Conservation (phyloP, 2,329 filamentous ascomycete genomes). For the Bipolaris oryzae region DNA sequence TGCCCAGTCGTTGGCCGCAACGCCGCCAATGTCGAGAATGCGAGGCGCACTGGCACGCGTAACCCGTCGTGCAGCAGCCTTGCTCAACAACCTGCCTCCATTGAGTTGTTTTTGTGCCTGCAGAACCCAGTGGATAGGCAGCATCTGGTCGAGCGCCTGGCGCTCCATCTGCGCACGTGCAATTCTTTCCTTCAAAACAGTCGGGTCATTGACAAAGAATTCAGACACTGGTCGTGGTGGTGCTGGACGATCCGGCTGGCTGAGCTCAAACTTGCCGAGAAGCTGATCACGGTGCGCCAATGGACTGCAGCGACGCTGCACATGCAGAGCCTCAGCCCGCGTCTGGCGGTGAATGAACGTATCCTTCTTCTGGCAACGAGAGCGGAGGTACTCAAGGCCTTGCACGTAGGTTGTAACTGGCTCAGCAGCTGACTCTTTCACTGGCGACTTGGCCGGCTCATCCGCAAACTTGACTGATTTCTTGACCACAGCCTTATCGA, state of each 20-base stretch:
- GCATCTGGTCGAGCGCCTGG: slow-evolving; percentile 75
- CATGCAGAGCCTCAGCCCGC: slow-evolving; percentile 87
- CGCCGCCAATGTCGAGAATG: slow-evolving; percentile 85
- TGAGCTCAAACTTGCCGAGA: slow-evolving; percentile 82
- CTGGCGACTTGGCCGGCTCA: slow-evolving; percentile 30
- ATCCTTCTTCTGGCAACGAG: slow-evolving; percentile 70
- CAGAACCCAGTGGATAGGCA: slow-evolving; percentile 65
- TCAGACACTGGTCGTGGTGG: slow-evolving; percentile 54
- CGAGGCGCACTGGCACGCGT: slow-evolving; percentile 68
- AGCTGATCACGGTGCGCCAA: slow-evolving; percentile 79
- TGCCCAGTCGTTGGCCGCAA: slow-evolving; percentile 88
- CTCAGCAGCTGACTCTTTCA: slow-evolving; percentile 38
- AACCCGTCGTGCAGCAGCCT: slow-evolving; percentile 49
- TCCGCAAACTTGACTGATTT: slow-evolving; percentile 78
- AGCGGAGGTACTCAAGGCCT: slow-evolving; percentile 77
- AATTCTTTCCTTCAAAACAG: slow-evolving; percentile 65
- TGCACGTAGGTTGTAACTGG: slow-evolving; percentile 83
- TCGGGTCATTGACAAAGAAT: slow-evolving; percentile 59
- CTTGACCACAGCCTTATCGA: slow-evolving; percentile 58
- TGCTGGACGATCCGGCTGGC: slow-evolving; percentile 52
- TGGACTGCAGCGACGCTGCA: slow-evolving; percentile 75
- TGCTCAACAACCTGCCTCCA: slow-evolving; percentile 65
- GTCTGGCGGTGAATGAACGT: slow-evolving; percentile 83
- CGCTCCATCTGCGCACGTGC: slow-evolving; percentile 72
- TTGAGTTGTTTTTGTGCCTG: slow-evolving; percentile 66